These are phyloP conservation scores for Onygenales sp. DNA, from an alignment of 2,329 filamentous ascomycete species.

Conservation along the genomic window DNA sequence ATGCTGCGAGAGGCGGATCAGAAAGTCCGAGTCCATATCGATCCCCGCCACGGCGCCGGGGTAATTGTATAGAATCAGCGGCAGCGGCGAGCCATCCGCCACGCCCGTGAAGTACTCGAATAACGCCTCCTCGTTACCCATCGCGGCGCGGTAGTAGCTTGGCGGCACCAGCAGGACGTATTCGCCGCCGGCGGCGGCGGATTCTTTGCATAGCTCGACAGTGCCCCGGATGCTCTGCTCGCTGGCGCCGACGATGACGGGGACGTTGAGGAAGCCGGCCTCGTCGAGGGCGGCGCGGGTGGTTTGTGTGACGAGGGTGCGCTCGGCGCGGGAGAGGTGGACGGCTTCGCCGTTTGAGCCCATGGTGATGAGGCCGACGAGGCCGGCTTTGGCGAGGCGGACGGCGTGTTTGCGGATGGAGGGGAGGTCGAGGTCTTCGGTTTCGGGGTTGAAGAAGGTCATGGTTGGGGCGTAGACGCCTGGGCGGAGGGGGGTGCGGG, in stretches of 20 bases:
- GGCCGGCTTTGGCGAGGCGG: constrained; percentile 64
- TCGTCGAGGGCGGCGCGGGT: constrained; percentile 73
- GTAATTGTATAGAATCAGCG: constrained; percentile 80
- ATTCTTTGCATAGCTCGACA: constrained; percentile 60
- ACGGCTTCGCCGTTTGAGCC: constrained; percentile 85
- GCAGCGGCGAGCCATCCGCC: constrained; percentile 64
- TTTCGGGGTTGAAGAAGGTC: constrained; percentile 78
- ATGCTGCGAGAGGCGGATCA: constrained; percentile 69
- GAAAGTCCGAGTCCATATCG: constrained; percentile 79
- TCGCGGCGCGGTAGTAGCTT: constrained; percentile 69
- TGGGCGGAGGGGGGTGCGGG: constrained; percentile 56
- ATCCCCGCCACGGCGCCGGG: constrained; percentile 77
- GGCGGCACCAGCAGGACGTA: constrained; percentile 71
- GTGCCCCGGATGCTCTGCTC: constrained; percentile 74
- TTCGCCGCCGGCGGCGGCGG: constrained; percentile 61
- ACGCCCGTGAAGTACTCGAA: constrained; percentile 65
- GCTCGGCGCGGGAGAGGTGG: constrained; percentile 70
- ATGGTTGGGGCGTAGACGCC: constrained; percentile 84
- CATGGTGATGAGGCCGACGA: constrained; percentile 76
- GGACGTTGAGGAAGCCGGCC: constrained; percentile 63
- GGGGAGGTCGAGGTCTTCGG: constrained; percentile 73
- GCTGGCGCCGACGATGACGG: constrained; percentile 71
- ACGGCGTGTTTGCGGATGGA: constrained; percentile 71
- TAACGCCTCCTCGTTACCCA: constrained; percentile 60
- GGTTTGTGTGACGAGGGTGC: constrained; percentile 61